Evolutionary conservation across 371 early-diverging fungal genomes (phyloP), one percentile per base, ranked within the genome.

Genomic region (Apophysomyces elegans): DNA sequence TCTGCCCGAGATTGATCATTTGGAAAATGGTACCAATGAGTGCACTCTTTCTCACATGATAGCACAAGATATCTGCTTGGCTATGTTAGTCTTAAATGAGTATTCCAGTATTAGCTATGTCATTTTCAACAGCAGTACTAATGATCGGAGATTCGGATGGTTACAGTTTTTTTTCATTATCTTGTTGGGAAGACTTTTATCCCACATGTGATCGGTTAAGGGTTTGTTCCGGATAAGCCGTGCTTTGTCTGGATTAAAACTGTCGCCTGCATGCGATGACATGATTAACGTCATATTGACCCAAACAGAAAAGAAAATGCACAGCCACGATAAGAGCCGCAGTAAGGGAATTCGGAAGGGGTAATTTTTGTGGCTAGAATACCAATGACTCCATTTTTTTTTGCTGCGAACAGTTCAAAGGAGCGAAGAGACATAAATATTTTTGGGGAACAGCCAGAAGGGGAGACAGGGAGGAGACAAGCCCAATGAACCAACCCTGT

Each of bases 321-420:
- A 18, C 54, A n/a, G 47, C 54, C 21, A 50, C 47, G 47, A 47
- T 18, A 18, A 9, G 9, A 50, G 21, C 21, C 54, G 54, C 54
- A 50, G 54, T 50, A 50, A 50, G 54, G 47, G 16, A 21, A 26
- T 26, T 26, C 2, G 0, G 5, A 11, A 50, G 21, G 8, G 54
- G 54, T n/a, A 50, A n/a, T 18, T 21, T 50, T 9, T 50, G 54
- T 50, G 54, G 54, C 21, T 50, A 50, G 54, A 50, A 50, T 26
- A 9, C 21, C 41, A 41, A 41, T 13, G 41, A 21, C 9, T 50
- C 16, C 0, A 45, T 45, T 45, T 13, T n/a, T 26, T 26, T 26
- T 26, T 26, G 32, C 32, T 26, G 32, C 32, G 32, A 26, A 26
- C 32, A 26, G 32, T 26, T 26, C 32, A 26, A 26, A 26, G 32